Base-by-base conservation (phyloP, 2,329 filamentous ascomycete genomes). In the Pyrenochaeta sp. region DNA sequence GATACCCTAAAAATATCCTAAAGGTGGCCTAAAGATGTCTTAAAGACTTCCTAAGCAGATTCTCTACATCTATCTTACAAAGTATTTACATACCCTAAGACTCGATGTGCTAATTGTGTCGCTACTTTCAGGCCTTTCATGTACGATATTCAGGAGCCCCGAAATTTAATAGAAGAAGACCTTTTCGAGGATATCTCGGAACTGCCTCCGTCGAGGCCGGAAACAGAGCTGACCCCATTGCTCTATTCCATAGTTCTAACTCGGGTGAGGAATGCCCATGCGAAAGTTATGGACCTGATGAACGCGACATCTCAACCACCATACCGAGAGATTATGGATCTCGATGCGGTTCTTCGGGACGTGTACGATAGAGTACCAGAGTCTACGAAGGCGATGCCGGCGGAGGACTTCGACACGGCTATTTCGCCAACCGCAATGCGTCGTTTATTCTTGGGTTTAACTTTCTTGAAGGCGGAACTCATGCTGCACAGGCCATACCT, bases 91-190 rank as follows among this genome's bases (percentile, higher is more conserved):
- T 19, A 19, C 19, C 19, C 19, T 19, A 19, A 19, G 19, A 19
- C 19, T 19, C 19, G 19, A 19, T 19, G 19, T 19, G 19, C 19
- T 19, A 19, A 19, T 19, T 19, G 19, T 19, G 19, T 19, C 19
- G 19, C 19, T 19, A 19, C 19, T 19, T 19, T 19, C 19, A 19
- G 19, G 19, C 75, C 75, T 7, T 62, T 65, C n/a, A 73, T 78
- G 57, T 72, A 68, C 48, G 80, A 82, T 58, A 78, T 74, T 1
- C 58, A 64, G 30, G 67, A 76, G 52, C 80, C 80, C 5, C 67
- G 69, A 0, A 82, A 82, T 59, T 62, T 82, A 1, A 58, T 64
- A 0, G 79, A 82, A 32, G 70, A 74, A 7, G 81, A 82, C 45
- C 68, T 82, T 34, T 57, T 77, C 39, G 75, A 78, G 25, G 62